These are phyloP conservation scores for Microcera coccophila DNA, from an alignment of 2,329 filamentous ascomycete species.

Conservation along the genomic window DNA sequence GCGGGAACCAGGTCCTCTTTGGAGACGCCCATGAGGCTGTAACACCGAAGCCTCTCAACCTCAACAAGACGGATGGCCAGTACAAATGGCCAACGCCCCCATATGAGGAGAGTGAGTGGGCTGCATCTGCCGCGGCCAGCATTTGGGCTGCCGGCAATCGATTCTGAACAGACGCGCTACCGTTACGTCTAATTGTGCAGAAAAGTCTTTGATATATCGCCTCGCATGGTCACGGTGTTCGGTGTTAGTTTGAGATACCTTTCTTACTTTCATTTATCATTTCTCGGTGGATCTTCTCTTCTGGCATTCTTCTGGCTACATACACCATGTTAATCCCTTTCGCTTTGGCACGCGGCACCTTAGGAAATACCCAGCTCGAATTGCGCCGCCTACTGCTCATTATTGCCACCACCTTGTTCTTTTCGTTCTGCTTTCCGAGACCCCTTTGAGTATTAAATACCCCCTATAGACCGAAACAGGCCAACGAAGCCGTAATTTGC, in stretches of 20 bases:
- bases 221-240: constrained; percentile 29
- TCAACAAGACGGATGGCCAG: constrained; percentile 52
- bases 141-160: constrained; percentile 70
- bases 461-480: constrained; percentile 37
- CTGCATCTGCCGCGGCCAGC: constrained; percentile 73
- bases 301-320: constrained; percentile 25
- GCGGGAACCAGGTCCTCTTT: constrained; percentile 72
- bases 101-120: constrained; percentile 93
- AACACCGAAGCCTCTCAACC: constrained; percentile 67
- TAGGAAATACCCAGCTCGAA: constrained; percentile 29
- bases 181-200: constrained; percentile 24
- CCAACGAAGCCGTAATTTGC: constrained; percentile 27
- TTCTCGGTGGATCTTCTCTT: constrained; percentile 18
- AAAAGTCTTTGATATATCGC: constrained; percentile 24
- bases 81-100: constrained; percentile 93
- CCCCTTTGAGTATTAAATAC: constrained; percentile 35
- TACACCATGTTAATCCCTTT: constrained; percentile 28
- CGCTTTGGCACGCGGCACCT: constrained; percentile 22
- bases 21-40: constrained; percentile 59
- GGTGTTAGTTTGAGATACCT: constrained; percentile 25
- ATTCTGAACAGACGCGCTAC: constrained; percentile 41
- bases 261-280: constrained; percentile 16
- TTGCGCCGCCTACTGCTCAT: constrained; percentile 21
- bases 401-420: constrained; percentile 20
- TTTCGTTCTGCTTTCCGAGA: constrained; percentile 22